Evolutionary conservation across 495 filamentous ascomycete genomes (phyloP).

Genomic region (Aspergillus affinis): DNA sequence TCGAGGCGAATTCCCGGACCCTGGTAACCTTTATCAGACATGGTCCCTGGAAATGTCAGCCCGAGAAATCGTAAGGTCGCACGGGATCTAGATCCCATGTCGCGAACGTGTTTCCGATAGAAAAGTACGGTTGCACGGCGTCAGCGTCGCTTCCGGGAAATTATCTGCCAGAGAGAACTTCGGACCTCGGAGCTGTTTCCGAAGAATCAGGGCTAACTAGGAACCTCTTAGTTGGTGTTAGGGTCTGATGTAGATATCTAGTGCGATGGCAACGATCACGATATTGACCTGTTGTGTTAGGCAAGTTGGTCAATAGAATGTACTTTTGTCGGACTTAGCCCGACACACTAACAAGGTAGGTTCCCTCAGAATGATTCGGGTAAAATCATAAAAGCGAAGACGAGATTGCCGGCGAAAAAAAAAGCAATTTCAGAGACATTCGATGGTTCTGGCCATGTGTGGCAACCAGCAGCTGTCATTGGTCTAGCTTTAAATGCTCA

Average conservation of each 20-base stretch:
- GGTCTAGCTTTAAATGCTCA: background rate
- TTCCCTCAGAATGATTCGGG: background rate
- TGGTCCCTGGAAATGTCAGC: background rate
- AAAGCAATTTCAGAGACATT: background rate
- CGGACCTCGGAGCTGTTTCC: background rate
- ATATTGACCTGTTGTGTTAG: background rate
- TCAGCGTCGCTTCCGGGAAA: background rate
- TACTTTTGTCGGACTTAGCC: background rate
- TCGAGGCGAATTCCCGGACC: background rate
- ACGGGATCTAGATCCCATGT: background rate
- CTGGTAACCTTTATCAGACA: background rate
- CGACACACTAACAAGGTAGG: background rate
- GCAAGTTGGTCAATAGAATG: background rate
- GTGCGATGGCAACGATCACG: background rate
- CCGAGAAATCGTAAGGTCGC: background rate
- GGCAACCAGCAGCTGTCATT: conserved; percentile 3
- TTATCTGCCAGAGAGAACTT: background rate
- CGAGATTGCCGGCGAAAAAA: conserved; percentile 3
- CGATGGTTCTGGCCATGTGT: conserved; percentile 5
- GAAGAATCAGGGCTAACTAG: background rate
- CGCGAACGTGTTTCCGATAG: background rate
- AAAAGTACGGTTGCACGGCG: background rate
- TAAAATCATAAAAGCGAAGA: conserved; percentile 3
- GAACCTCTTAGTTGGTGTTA: too few species aligned
- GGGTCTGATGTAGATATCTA: background rate